Base-by-base conservation (phyloP, 208 protist genomes). In the Trypanosoma rangeli region DNA sequence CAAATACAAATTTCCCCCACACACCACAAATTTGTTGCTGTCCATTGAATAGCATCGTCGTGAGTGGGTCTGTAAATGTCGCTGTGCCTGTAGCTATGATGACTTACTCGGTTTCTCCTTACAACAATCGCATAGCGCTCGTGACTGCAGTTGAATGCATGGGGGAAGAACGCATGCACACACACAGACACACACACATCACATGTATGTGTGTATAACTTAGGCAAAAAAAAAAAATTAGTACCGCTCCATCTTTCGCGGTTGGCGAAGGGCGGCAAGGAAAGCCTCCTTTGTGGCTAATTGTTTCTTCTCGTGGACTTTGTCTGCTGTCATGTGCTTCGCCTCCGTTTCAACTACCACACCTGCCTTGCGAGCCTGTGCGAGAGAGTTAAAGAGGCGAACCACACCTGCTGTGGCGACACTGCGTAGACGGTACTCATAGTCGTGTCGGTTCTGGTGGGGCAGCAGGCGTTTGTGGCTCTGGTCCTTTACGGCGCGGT, bases 301-400 rank as follows among this genome's bases (percentile, higher is more conserved):
- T 68, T 92, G 76, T 64, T 93, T 87, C 83, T 89, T 91, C 70
- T 92, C 87, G 12, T 68, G 52, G 22, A 76, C 61, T 78, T 95
- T 95, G 56, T 95, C 87, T 0, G 80, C 71, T 20, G 90, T 93
- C 60, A 91, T 55, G 12, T 79, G 73, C 56, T 57, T 70, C 65
- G 83, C 79, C 55, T 85, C 76, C 1, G 39, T 52, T 18, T 88
- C 85, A 33, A 92, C 72, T 0, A 75, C 77, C 16, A 57, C 57
- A 26, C 87, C 82, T 4, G 87, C 90, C 77, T 88, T 94, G 9
- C 85, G 88, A 4, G 91, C 85, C 58, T 83, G 73, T 15, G 88
- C 84, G 29, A 96, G 80, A 0, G 91, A 93, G 64, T 94, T 94
- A 73, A 96, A 96, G 20, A 96, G 78, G 61, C 86, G 86, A 62